Evolutionary conservation across 2,329 filamentous ascomycete species (phyloP), one percentile per base, ranked within the genome.

Genomic region (Clonostachys byssicola): DNA sequence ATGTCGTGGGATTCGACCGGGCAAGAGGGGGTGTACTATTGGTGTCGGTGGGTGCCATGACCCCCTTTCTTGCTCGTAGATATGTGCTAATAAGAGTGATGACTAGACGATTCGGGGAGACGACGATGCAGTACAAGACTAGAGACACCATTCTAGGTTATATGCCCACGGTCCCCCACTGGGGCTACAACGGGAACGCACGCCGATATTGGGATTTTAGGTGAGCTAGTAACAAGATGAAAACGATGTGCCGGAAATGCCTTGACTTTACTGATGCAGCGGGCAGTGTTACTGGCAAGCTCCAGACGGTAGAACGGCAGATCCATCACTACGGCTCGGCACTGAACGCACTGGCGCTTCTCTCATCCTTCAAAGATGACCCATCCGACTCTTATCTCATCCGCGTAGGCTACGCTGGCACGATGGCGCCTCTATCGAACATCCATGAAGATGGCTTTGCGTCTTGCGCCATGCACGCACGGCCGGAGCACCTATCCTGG

Each of bases 1-100:
- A 79, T 80, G 76, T 73, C 78, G 0, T 84, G 80, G 80, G 80
- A 84, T 48, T 81, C 74, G 0, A 83, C 80, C 0, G 79, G 77
- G 0, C 79, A 84, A 51, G 80, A 84, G 55, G 79, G 79, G 1
- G 75, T 83, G 1, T 83, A 80, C 49, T 78, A 78, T 50, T 83
- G 79, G 78, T 65, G 71, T 6, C 73, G 71, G 69, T 71, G 52
- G 58, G 60, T 54, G 9, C 10, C 33, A n/a, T 4, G 5, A 16
- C 10, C 13, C 7, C 12, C 38, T 9, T n/a, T 40, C 17, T 10
- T 40, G n/a, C 7, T n/a, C 38, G 10, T n/a, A 40, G 17, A 40
- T n/a, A 13, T n/a, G 12, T 7, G 17, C 38, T 40, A 40, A 33
- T 44, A 20, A 12, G 13, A 3, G 13, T 36, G n/a, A 12, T 33